These are phyloP conservation scores for Ocimum tenuiflorum DNA, from an alignment of 257 asterid species.

Conservation along the genomic window DNA sequence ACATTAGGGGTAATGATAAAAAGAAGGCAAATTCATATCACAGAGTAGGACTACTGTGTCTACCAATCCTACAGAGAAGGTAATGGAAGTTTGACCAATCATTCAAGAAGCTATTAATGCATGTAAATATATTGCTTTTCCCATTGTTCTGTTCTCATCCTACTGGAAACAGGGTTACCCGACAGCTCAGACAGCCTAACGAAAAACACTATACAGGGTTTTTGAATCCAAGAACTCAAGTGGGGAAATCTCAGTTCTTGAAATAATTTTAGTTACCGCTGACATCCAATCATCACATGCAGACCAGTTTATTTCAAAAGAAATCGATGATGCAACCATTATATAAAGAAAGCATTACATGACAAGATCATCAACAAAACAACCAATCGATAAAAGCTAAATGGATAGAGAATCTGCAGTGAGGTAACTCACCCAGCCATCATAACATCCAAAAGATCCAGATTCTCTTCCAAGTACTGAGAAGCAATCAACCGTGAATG, in stretches of 20 bases:
- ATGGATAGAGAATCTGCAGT: not conserved
- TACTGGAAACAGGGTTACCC: not conserved
- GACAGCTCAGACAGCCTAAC: not conserved
- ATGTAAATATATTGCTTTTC: not conserved
- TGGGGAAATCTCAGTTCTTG: not conserved
- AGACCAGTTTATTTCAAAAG: not conserved
- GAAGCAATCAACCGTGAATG: slow-evolving; percentile 71
- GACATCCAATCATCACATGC: not conserved
- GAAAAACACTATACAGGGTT: not conserved
- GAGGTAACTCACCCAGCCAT: slow-evolving; percentile 54
- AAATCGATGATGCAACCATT: not conserved
- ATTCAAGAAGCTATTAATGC: not conserved
- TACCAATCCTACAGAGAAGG: not conserved
- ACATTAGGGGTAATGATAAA: not conserved
- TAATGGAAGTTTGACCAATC: not conserved
- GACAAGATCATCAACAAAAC: not conserved
- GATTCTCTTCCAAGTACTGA: slow-evolving; percentile 68
- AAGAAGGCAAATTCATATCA: not conserved
- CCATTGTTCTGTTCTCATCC: not conserved
- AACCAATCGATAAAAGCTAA: not conserved
- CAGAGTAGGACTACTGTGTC: not conserved
- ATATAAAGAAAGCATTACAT: no score
- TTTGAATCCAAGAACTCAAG: not conserved
- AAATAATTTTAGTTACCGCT: no score
- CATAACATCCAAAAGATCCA: slow-evolving; percentile 64